Conservation (phyloP, 495 filamentous ascomycete species). For the Penicillium waksmanii region DNA sequence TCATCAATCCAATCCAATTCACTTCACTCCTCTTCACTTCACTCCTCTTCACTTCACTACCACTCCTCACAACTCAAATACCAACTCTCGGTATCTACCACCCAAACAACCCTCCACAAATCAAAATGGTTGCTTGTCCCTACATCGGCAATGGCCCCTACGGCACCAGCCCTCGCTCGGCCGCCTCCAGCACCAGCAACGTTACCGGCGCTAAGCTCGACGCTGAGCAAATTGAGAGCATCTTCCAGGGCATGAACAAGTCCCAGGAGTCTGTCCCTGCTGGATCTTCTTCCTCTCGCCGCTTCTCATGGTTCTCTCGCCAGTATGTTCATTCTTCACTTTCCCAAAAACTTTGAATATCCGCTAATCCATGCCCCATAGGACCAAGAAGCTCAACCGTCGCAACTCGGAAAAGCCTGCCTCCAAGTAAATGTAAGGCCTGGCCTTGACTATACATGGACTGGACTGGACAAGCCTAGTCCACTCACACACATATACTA, state of each 20-base stretch:
- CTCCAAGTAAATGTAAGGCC: neutral
- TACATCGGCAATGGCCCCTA: slow-evolving; percentile 3
- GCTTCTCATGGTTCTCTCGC: neutral
- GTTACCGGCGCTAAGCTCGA: neutral
- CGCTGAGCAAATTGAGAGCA: neutral
- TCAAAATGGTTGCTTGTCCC: slow-evolving; percentile 8
- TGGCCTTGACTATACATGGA: no score
- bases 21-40: neutral
- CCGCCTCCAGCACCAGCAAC: neutral
- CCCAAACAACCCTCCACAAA: neutral
- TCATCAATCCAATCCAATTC: neutral
- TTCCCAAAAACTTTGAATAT: neutral
- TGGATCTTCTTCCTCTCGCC: neutral
- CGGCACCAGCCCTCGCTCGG: neutral
- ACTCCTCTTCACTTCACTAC: neutral
- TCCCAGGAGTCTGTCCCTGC: neutral
- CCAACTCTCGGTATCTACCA: no score
- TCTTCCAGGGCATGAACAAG: neutral
- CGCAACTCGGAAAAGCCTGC: neutral
- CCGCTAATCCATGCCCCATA: neutral
- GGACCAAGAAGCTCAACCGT: neutral
- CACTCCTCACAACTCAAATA: neutral
- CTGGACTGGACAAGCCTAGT: no score
- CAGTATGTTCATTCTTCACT: neutral
- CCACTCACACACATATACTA: no score